A percentile compares a stretch with the other conserved stretches of the same genome.
These are phyloP conservation scores for Prunus mongolica DNA, from an alignment of 306 rosid species.

Conservation along the genomic window DNA sequence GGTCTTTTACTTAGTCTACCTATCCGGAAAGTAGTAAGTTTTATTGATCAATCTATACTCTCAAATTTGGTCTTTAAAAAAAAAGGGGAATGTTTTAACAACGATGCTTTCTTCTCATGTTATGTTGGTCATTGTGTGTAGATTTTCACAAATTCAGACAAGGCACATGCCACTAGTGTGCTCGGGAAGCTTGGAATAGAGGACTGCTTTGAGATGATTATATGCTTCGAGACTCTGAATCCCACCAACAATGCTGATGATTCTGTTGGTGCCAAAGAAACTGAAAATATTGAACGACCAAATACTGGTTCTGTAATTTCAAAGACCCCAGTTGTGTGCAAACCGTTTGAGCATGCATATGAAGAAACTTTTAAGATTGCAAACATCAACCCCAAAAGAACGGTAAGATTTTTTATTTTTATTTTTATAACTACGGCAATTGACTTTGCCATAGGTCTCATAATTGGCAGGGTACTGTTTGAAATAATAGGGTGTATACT, in stretches of 20 bases:
- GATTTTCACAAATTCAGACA: constrained; percentile 72
- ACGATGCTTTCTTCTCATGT: not conserved
- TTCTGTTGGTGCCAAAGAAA: constrained; percentile 22
- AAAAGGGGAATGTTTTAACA: not conserved
- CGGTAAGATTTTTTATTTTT: constrained; percentile 39
- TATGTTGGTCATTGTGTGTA: constrained; percentile 22
- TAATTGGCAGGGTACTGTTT: not conserved
- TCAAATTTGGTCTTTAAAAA: not conserved
- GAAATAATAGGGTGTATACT: not conserved
- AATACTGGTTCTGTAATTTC: constrained; percentile 41
- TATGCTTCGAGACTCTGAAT: constrained; percentile 87
- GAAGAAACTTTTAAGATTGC: constrained; percentile 58
- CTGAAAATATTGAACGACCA: constrained; percentile 23
- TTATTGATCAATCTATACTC: not conserved
- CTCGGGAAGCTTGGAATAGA: constrained; percentile 77
- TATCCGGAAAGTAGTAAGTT: constrained; percentile 68
- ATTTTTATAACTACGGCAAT: not conserved
- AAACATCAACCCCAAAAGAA: constrained; percentile 60
- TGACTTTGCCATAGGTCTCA: not conserved
- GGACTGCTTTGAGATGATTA: constrained; percentile 72
- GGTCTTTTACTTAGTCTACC: constrained; percentile 75
- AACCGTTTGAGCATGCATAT: constrained; percentile 72
- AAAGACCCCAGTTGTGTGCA: constrained; percentile 63
- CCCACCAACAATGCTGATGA: constrained; percentile 11
- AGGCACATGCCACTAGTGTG: constrained; percentile 51